phyloP scores from a whole-genome alignment of 805 yeast species.

The Myxozyma lipomycoides region DNA sequence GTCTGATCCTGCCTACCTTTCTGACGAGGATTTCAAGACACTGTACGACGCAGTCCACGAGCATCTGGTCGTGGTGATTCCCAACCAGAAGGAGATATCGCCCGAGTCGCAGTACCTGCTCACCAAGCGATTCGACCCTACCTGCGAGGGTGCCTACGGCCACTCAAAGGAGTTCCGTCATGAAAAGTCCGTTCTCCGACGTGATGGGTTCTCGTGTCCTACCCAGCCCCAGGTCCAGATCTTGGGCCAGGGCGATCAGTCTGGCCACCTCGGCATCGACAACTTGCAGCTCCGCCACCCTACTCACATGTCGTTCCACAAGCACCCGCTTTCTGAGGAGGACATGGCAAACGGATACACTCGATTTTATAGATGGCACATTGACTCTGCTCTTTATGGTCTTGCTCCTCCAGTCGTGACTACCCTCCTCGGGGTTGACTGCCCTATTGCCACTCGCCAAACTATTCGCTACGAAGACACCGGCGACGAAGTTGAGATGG shows the following conservation, averaged over 20 bases:
- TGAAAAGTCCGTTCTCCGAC: constrained; percentile 61
- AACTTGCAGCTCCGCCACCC: constrained; percentile 71
- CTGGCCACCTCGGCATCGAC: constrained; percentile 56
- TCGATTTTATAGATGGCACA: constrained; percentile 89
- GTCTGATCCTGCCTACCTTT: constrained; percentile 67
- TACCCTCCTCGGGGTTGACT: constrained; percentile 75
- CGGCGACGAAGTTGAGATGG: constrained; percentile 59
- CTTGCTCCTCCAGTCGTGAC: constrained; percentile 84
- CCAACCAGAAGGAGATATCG: constrained; percentile 60
- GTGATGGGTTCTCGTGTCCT: constrained; percentile 78
- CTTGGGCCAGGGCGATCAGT: constrained; percentile 69
- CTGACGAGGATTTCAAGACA: constrained; percentile 58
- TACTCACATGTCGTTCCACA: constrained; percentile 77
- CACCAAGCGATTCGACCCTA: constrained; percentile 75
- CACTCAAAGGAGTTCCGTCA: constrained; percentile 77
- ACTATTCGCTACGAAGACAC: constrained; percentile 63
- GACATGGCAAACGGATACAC: constrained; percentile 62
- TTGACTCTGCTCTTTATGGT: constrained; percentile 83
- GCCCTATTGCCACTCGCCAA: constrained; percentile 55
- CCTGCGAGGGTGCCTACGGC: constrained; percentile 68
- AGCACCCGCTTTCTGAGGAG: constrained; percentile 56
- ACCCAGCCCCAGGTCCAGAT: constrained; percentile 86
- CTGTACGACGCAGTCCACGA: constrained; percentile 63
- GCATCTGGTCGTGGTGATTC: constrained; percentile 70
- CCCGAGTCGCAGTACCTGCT: constrained; percentile 74